Evolutionary conservation across 1,139 yeast species (phyloP), one percentile per base, ranked within the genome.

Genomic region (Candida pseudoviswanathii): DNA sequence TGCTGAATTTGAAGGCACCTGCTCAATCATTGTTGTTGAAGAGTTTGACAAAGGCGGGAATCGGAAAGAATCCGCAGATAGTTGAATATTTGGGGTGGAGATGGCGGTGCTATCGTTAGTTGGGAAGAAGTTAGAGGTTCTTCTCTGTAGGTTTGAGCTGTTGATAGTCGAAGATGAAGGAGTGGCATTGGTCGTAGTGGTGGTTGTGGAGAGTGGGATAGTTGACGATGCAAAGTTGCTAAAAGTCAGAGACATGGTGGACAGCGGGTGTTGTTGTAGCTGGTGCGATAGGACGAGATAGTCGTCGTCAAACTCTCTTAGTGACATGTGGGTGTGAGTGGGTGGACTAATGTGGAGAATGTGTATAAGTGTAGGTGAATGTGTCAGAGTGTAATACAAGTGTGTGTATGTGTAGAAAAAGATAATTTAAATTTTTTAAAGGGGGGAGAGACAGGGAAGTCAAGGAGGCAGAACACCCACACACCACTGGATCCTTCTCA

Each of bases 41-140:
- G 42, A 34, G 22, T 24, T 32, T 7, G 34, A 9, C 5, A 45
- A 21, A 4, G n/a, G 9, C 3, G 42, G 49, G 25, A 41, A 47
- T 5, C 16, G 31, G 21, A 39, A 47, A 16, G 45, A 10, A 39
- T 44, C 47, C 5, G 40, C 25, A 7, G 49, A 36, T 21, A 36
- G 4, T 11, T 34, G 37, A 16, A 43, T 27, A 29, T n/a, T 37
- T 16, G 48, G 48, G 7, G 48, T 42, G n/a, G 48, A 37, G 33
- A 42, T 8, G 3, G 37, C 7, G 16, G 27, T 41, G 24, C 11
- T 40, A 25, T 27, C 40, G 29, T 37, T 22, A 24, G 49, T 32
- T 6, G 54, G 54, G 31, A 50, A 50, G 33, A 51, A 51, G 34
- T 49, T 49, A 6, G 52, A 49, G 2, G 51, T 49, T 24, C 53